phyloP scores from a whole-genome alignment of 805 yeast species.

The Sugiyamaella lignohabitans region DNA sequence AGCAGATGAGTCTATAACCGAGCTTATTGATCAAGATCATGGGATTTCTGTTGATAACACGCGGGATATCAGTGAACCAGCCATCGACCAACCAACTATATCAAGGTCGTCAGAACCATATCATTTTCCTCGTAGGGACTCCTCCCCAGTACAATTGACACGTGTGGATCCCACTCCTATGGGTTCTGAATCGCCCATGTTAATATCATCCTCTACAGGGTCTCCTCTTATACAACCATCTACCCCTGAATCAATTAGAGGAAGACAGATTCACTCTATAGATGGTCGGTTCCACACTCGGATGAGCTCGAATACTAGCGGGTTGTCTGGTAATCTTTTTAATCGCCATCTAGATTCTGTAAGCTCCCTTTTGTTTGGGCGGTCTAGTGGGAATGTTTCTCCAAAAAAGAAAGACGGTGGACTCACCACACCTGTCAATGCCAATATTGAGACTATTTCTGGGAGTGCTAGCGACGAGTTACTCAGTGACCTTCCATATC shows the following conservation, averaged over 20 bases:
- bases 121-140: neutral
- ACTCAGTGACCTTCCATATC: slow-evolving; percentile 1
- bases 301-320: slow-evolving; percentile 13
- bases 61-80: no score
- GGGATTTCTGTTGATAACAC: neutral
- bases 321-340: neutral
- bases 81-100: no score
- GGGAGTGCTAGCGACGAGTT: neutral
- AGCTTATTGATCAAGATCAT: neutral
- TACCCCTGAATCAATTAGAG: neutral
- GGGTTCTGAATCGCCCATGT: neutral
- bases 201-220: neutral
- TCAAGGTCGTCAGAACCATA: neutral
- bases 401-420: neutral
- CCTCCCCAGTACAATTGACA: no score
- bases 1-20: neutral
- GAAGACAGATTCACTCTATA: slow-evolving; percentile 10
- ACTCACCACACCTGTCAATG: neutral
- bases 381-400: neutral
- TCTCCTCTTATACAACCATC: neutral
- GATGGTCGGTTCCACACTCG: slow-evolving; percentile 20
- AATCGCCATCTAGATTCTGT: slow-evolving; percentile 3
- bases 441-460: neutral
- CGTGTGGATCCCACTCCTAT: neutral
- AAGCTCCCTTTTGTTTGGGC: neutral